A percentile compares a stretch with the other conserved stretches of the same genome.
phyloP scores from a whole-genome alignment of 768 basidiomycete genomes.

The Mycena amicta region DNA sequence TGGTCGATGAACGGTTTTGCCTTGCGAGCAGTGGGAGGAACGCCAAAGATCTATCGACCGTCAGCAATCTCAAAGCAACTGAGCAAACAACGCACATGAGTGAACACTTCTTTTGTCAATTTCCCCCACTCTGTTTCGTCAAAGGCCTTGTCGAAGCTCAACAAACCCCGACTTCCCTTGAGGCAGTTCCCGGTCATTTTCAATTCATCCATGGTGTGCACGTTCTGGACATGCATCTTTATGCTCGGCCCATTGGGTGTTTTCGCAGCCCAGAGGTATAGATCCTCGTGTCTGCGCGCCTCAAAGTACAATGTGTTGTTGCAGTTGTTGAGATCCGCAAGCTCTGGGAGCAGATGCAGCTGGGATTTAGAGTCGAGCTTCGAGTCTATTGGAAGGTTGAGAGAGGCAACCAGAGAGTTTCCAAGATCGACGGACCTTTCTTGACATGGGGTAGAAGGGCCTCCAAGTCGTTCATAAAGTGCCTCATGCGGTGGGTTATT shows the following conservation, averaged over 20 bases:
- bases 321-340: conserved; percentile 96
- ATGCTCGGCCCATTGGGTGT: conserved; percentile 97
- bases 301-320: conserved; percentile 98
- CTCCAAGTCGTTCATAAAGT: conserved; percentile 94
- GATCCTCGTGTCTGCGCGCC: conserved; percentile 90
- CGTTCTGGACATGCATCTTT: conserved; percentile 97
- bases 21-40: conserved; percentile 86
- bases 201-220: conserved; percentile 99
- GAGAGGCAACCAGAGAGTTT: background rate
- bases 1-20: conserved; percentile 99
- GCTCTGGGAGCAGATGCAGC: conserved; percentile 88
- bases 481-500: conserved; percentile 94
- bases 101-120: conserved; percentile 90
- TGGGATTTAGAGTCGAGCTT: conserved; percentile 98
- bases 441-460: conserved; percentile 90
- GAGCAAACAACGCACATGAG: conserved; percentile 65
- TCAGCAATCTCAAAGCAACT: background rate
- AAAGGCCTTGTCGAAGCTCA: conserved; percentile 91
- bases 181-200: conserved; percentile 99
- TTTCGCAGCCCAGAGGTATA: conserved; percentile 96
- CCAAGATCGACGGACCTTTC: conserved; percentile 66
- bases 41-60: conserved; percentile 81
- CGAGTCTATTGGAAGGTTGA: conserved; percentile 61
- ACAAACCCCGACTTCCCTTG: conserved; percentile 89
- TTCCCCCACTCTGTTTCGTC: conserved; percentile 86